Base-by-base conservation (phyloP, 768 basidiomycete genomes). In the Solioccasus polychromus region DNA sequence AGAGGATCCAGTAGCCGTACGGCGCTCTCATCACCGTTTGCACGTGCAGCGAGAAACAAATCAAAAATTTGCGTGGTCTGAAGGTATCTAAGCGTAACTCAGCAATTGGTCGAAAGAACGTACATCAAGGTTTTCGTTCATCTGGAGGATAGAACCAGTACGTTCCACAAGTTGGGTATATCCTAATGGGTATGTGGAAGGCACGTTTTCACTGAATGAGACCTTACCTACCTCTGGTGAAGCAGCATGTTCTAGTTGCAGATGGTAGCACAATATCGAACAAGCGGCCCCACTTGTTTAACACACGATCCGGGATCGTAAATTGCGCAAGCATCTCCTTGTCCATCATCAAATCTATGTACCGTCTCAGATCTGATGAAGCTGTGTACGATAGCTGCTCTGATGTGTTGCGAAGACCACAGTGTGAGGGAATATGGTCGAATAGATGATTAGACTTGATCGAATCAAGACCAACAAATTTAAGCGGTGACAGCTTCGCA, bases 251-350 rank as follows among this genome's bases (percentile, higher is more conserved):
- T 35, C 85, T 70, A 29, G 60, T 64, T 23, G 77, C 68, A 9
- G 79, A 80, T 1, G 86, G 85, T 9, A 76, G 59, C 10, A 88
- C 84, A 36, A 92, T 88, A 52, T 91, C 89, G 55, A 91, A 91
- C 20, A 90, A 64, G 22, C 82, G 72, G 3, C 86, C 88, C 85
- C 88, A 90, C 66, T 83, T 88, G 52, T 62, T 54, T 4, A 92
- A 65, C 17, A 87, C 73, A 43, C 76, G 80, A 42, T 83, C 79
- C 3, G 84, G 76, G 10, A 91, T 71, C 18, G 55, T 62, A 51
- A 65, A 66, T 17, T 58, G 60, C 26, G 61, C 49, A 42, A 55
- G 24, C 26, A 38, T 39, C 23, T 55, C 56, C 10, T 55, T 17
- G 18, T 53, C 36, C 37, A 47, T 36, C 9, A 20, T 25, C 35